These are phyloP conservation scores for Metschnikowia reukaufii DNA, from an alignment of 805 yeast species.

Conservation along the genomic window DNA sequence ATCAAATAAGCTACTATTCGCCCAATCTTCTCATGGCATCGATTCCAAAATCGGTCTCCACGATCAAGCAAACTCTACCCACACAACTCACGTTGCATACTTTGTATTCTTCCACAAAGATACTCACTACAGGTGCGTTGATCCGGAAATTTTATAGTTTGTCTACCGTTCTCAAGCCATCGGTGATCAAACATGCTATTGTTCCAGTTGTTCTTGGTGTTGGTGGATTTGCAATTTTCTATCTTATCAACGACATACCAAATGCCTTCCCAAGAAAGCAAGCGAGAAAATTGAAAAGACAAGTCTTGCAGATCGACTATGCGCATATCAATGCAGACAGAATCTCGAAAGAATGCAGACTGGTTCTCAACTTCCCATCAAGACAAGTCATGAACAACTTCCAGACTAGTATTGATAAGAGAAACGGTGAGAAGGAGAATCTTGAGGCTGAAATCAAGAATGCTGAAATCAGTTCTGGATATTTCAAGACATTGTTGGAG, in stretches of 20 bases:
- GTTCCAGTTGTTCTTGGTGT: conserved; percentile 54
- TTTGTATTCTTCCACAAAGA: conserved; percentile 38
- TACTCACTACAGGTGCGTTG: conserved; percentile 43
- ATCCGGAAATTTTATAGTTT: conserved; percentile 38
- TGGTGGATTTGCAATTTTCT: conserved; percentile 55
- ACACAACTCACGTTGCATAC: conserved; percentile 43
- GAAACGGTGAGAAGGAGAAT: conserved; percentile 56
- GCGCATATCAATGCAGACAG: conserved; percentile 76
- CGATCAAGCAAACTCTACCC: conserved; percentile 34
- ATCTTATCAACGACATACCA: conserved; percentile 78
- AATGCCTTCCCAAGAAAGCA: conserved; percentile 84
- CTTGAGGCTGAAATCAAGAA: conserved; percentile 51
- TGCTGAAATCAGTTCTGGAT: conserved; percentile 55
- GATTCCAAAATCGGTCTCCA: conserved; percentile 30
- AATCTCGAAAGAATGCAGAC: conserved; percentile 76
- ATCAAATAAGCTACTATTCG: conserved; percentile 33
- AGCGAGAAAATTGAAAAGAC: conserved; percentile 64
- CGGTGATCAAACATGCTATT: conserved; percentile 46
- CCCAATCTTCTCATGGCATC: conserved; percentile 32
- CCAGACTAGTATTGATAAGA: conserved; percentile 64
- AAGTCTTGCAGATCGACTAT: conserved; percentile 69
- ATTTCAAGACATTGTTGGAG: conserved; percentile 51
- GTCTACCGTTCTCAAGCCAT: conserved; percentile 37
- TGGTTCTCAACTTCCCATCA: conserved; percentile 77
- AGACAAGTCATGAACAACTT: conserved; percentile 75